phyloP scores from a whole-genome alignment of 2,329 filamentous ascomycete species.

The Penicillium sp. region DNA sequence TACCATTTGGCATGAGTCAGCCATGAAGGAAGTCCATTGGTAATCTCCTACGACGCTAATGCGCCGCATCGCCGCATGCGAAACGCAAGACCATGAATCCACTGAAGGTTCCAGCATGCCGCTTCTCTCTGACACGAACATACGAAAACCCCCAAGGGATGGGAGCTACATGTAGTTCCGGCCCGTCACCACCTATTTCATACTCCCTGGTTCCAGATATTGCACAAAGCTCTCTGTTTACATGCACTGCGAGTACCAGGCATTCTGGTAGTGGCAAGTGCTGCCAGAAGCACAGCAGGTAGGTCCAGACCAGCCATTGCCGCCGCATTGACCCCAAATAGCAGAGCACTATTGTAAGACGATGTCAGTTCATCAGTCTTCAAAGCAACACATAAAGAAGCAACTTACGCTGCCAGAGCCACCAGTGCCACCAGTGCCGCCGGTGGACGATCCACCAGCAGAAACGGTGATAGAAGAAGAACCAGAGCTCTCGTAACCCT shows the following conservation, averaged over 20 bases:
- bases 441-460: neutral
- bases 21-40: too few relatives aligned
- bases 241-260: neutral
- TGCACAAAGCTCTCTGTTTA: neutral
- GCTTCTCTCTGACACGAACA: too few relatives aligned
- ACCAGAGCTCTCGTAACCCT: slow-evolving; percentile 47
- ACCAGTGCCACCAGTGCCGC: neutral
- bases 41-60: too few relatives aligned
- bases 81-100: too few relatives aligned
- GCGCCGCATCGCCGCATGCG: too few relatives aligned
- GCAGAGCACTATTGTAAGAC: neutral
- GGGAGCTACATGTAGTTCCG: too few relatives aligned
- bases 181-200: too few relatives aligned
- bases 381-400: neutral
- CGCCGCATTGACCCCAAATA: neutral
- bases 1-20: too few relatives aligned
- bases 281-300: neutral
- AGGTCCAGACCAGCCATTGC: neutral
- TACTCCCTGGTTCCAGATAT: too few relatives aligned
- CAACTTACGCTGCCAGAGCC: neutral
- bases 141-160: too few relatives aligned
- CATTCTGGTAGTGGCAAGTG: neutral
- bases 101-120: too few relatives aligned
- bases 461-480: slow-evolving; percentile 43
- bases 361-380: neutral